These are phyloP conservation scores for Sporothrix humicola DNA, from an alignment of 2,329 filamentous ascomycete species.

Conservation along the genomic window DNA sequence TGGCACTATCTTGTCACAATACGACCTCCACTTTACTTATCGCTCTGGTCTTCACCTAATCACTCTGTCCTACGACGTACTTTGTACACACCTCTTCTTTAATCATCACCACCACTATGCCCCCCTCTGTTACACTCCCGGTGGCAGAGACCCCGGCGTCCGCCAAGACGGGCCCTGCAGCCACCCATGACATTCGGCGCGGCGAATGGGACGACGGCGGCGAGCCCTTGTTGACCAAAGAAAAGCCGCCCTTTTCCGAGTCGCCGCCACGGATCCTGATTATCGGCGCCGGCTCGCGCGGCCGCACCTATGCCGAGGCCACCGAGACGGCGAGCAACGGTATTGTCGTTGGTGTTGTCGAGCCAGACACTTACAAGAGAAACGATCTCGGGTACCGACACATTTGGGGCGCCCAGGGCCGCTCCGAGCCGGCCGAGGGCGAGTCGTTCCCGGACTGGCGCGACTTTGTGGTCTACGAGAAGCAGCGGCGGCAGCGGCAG, in stretches of 20 bases:
- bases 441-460: slow-evolving; percentile 76
- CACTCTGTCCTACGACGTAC: background rate
- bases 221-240: slow-evolving; percentile 43
- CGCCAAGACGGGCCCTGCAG: background rate
- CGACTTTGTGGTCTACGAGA: slow-evolving; percentile 77
- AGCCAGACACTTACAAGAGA: slow-evolving; percentile 80
- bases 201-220: slow-evolving; percentile 36
- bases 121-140: background rate
- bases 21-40: too few relatives aligned
- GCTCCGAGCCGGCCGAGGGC: slow-evolving; percentile 56
- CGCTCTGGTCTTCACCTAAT: too few relatives aligned
- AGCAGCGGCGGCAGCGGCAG: slow-evolving; percentile 58
- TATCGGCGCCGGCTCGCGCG: slow-evolving; percentile 82
- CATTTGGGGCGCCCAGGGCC: slow-evolving; percentile 66
- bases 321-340: slow-evolving; percentile 69
- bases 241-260: slow-evolving; percentile 53
- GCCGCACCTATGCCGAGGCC: slow-evolving; percentile 73
- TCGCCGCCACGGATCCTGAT: slow-evolving; percentile 72
- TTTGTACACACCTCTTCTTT: background rate
- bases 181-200: background rate
- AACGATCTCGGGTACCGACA: slow-evolving; percentile 70
- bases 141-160: background rate
- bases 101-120: background rate
- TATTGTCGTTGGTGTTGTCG: slow-evolving; percentile 76
- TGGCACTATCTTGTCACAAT: too few relatives aligned